Base-by-base conservation (phyloP, 257 asterid species). In the Solanum medicagineum region DNA sequence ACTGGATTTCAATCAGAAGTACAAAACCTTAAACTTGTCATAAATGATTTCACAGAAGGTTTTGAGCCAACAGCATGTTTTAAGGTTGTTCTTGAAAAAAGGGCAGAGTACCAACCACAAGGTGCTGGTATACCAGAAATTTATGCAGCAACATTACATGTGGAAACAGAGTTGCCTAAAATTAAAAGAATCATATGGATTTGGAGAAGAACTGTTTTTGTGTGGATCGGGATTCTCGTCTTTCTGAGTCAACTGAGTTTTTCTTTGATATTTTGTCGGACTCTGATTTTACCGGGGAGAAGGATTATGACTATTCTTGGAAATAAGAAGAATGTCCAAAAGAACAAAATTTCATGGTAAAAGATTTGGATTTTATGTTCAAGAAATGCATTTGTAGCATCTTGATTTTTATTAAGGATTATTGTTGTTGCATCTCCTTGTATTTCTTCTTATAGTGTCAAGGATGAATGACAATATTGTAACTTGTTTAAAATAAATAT, bases 91-190 rank as follows among this genome's bases (percentile, higher is more conserved):
- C 86, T 93, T 22, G 95, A 90, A 63, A 92, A 86, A 83, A 91
- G 94, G 88, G 94, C 97, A 2, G 92, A 89, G 77, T 74, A 82
- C 17, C 86, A 88, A 77, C 71, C 90, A 51, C 11, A 53, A 0
- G 92, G 95, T 3, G 87, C 88, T 4, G 95, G 95, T 3, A 90
- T 88, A 84, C 97, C 97, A 7, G 92, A 92, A 80, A 88, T 91
- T 8, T 93, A 92, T 53, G 56, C 84, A 22, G 95, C 93, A 11
- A 20, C 89, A 10, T 84, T 93, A 22, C 88, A 85, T 36, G 84
- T 91, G 4, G 79, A 89, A 51, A 91, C 94, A 9, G 90, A 91
- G 81, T 93, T 92, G 47, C 92, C 94, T 8, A 69, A 40, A 51
- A 12, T 91, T 12, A 90, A 88, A 40, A 89, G 83, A 81, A 53